These are phyloP conservation scores for Helianthus tuberosus DNA, from an alignment of 129 eudicot species.

Conservation along the genomic window DNA sequence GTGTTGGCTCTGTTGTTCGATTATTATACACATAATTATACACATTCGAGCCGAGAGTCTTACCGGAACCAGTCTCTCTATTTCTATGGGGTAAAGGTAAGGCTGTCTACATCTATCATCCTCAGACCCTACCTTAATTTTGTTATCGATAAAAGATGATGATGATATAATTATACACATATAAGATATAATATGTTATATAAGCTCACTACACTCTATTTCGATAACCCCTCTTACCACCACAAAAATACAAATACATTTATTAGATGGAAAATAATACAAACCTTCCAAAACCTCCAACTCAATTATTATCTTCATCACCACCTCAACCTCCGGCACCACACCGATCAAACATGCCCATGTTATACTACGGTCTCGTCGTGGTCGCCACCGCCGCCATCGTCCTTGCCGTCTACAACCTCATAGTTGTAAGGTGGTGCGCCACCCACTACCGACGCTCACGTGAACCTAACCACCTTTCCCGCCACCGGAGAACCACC, in stretches of 20 bases:
- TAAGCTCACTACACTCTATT: conserved; percentile 6
- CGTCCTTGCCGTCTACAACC: conserved; percentile 63
- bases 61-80: too few relatives aligned
- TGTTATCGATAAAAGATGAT: too few relatives aligned
- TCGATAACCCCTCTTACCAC: conserved; percentile 3
- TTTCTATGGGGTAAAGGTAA: too few relatives aligned
- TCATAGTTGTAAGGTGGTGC: conserved; percentile 55
- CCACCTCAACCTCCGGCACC: background rate
- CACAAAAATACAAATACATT: conserved; percentile 9
- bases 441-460: conserved; percentile 27
- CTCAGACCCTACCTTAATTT: too few relatives aligned
- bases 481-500: background rate
- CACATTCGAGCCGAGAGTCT: too few relatives aligned
- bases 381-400: conserved; percentile 62
- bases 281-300: conserved; percentile 24
- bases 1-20: too few relatives aligned
- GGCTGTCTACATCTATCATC: too few relatives aligned
- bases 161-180: too few relatives aligned
- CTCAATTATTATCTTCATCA: conserved; percentile 19
- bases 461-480: background rate
- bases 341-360: conserved; percentile 36
- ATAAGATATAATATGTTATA: too few relatives aligned
- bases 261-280: conserved; percentile 20
- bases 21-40: too few relatives aligned
- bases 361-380: conserved; percentile 74